Evolutionary conservation across 129 eudicot genomes (phyloP).

Genomic region (Solidago caesia): DNA sequence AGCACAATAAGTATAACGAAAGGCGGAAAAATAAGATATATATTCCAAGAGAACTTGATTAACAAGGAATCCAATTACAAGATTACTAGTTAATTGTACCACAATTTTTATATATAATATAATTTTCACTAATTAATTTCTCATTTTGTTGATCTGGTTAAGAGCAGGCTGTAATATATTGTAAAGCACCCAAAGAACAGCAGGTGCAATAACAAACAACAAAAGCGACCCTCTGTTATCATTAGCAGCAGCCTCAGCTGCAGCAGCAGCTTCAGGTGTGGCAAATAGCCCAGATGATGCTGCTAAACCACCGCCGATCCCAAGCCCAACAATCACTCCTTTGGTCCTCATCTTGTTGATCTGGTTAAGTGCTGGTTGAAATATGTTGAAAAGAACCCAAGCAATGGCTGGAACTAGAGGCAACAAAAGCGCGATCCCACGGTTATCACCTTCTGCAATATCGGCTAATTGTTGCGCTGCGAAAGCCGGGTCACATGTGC

Average conservation of each 20-base stretch:
- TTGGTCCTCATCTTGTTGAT: conserved; percentile 69
- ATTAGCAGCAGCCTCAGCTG: conserved; percentile 46
- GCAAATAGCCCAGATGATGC: conserved; percentile 49
- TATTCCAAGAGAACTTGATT: conserved; percentile 21
- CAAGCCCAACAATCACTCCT: conserved; percentile 69
- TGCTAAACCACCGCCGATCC: conserved; percentile 70
- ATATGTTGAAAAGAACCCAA: conserved; percentile 86
- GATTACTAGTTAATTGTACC: conserved; percentile 29
- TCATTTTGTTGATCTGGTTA: conserved; percentile 94
- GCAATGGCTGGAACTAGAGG: conserved; percentile 80
- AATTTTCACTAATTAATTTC: conserved; percentile 31
- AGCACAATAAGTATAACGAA: neutral
- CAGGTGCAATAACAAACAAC: conserved; percentile 81
- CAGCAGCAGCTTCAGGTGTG: conserved; percentile 54
- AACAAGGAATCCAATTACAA: conserved; percentile 38
- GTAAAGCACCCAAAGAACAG: conserved; percentile 83
- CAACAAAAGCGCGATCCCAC: conserved; percentile 68
- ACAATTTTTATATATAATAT: neutral
- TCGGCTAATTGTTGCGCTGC: conserved; percentile 87
- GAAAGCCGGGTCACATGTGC: conserved; percentile 66
- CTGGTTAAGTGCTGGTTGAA: conserved; percentile 84
- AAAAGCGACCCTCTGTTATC: conserved; percentile 83
- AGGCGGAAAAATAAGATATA: conserved; percentile 14
- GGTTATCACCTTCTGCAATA: conserved; percentile 84
- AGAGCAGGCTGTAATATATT: conserved; percentile 95